Evolutionary conservation across 2,329 filamentous ascomycete genomes (phyloP).

Genomic region (Curvularia hawaiiensis): DNA sequence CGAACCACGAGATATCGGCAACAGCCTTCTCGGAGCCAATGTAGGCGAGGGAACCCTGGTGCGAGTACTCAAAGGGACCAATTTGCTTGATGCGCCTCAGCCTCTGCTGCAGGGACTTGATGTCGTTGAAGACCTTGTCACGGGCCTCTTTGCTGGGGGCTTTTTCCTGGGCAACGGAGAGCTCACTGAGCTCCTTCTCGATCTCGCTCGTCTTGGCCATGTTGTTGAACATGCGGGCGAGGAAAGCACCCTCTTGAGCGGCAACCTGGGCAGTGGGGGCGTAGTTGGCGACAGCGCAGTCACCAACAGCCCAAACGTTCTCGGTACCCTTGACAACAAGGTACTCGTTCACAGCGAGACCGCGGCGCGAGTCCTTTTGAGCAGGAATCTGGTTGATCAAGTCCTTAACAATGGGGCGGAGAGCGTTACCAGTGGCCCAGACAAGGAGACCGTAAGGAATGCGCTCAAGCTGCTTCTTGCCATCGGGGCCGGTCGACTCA

Average conservation of each 20-base stretch:
- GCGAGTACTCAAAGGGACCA: slow-evolving; percentile 97
- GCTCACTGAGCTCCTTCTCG: slow-evolving; percentile 73
- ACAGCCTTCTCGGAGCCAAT: slow-evolving; percentile 98
- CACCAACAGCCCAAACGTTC: slow-evolving; percentile 97
- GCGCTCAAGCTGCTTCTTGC: slow-evolving; percentile 77
- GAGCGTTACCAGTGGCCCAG: slow-evolving; percentile 96
- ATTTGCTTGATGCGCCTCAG: slow-evolving; percentile 90
- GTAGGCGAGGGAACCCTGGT: slow-evolving; percentile 95
- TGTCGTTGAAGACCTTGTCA: slow-evolving; percentile 69
- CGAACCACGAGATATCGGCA: slow-evolving; percentile 95
- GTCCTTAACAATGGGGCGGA: slow-evolving; percentile 87
- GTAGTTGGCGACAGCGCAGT: slow-evolving; percentile 97
- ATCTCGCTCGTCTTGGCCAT: slow-evolving; percentile 93
- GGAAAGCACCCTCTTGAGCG: slow-evolving; percentile 91
- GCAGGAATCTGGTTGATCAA: slow-evolving; percentile 91
- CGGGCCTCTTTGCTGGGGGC: slow-evolving; percentile 69
- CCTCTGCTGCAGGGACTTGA: slow-evolving; percentile 85
- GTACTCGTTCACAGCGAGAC: slow-evolving; percentile 97
- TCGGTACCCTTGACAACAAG: slow-evolving; percentile 96
- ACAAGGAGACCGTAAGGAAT: slow-evolving; percentile 96
- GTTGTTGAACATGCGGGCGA: slow-evolving; percentile 96
- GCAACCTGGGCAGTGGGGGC: slow-evolving; percentile 97
- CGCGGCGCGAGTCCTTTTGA: slow-evolving; percentile 92
- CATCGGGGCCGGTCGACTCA: slow-evolving; percentile 79
- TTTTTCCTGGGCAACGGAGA: slow-evolving; percentile 66